Evolutionary conservation across 192 early-diverging fungal species (phyloP).

Genomic region (Rhizoclosmatium globosum): DNA sequence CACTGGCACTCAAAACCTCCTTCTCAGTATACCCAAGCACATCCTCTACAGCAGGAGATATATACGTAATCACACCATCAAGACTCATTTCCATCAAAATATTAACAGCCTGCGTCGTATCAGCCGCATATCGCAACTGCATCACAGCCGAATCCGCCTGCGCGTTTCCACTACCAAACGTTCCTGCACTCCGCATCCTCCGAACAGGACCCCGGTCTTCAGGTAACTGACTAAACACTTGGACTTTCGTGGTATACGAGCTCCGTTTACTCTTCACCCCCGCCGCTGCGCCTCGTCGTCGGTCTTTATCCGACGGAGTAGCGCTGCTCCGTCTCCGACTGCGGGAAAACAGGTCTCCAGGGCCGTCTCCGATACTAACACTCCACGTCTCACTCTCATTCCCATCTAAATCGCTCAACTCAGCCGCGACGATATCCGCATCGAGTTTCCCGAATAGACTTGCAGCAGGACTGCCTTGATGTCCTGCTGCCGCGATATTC

Average conservation of each 20-base stretch:
- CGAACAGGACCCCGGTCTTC: not conserved
- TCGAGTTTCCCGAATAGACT: slow-evolving; percentile 28
- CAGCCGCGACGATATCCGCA: slow-evolving; percentile 26
- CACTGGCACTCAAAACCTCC: not conserved
- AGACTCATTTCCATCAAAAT: slow-evolving; percentile 82
- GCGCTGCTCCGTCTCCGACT: not conserved
- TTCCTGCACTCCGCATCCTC: not conserved
- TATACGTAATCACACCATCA: slow-evolving; percentile 64
- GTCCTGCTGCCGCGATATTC: not conserved
- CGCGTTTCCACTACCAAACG: not conserved
- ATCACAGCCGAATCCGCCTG: slow-evolving; percentile 23
- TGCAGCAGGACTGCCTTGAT: slow-evolving; percentile 12
- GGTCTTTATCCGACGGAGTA: slow-evolving; percentile 5
- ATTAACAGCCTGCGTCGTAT: slow-evolving; percentile 72
- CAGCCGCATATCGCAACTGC: slow-evolving; percentile 57
- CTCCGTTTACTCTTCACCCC: not conserved
- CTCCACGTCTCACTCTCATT: slow-evolving; percentile 27
- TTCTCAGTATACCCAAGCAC: slow-evolving; percentile 71
- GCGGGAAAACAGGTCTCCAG: not conserved
- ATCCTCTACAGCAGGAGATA: slow-evolving; percentile 72
- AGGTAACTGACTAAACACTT: slow-evolving; percentile 23
- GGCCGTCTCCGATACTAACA: not conserved
- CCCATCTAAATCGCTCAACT: slow-evolving; percentile 37
- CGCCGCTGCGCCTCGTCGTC: not conserved
- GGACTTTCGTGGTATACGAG: slow-evolving; percentile 1